These are phyloP conservation scores for Serendipita sp. DNA, from an alignment of 768 basidiomycete species.

Conservation along the genomic window DNA sequence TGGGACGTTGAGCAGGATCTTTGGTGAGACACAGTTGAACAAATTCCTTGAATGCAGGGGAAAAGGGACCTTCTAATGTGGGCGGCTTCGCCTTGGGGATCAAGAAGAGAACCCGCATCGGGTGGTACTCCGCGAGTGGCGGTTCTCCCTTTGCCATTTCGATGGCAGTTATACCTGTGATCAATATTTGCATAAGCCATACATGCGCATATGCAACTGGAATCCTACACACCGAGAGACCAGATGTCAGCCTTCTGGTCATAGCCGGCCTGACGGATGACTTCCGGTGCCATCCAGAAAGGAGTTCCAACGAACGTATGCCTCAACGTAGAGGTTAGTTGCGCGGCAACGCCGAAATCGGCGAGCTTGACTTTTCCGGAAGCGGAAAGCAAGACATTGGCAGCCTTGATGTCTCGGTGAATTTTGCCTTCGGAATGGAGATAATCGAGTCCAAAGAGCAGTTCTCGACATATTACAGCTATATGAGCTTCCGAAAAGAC, in stretches of 20 bases:
- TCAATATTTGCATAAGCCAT: neutral
- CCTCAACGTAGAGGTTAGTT: slow-evolving; percentile 73
- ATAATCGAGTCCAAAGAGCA: slow-evolving; percentile 84
- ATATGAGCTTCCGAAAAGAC: slow-evolving; percentile 86
- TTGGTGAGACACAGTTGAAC: slow-evolving; percentile 81
- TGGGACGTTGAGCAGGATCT: slow-evolving; percentile 76
- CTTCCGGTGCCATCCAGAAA: slow-evolving; percentile 98
- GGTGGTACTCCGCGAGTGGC: slow-evolving; percentile 91
- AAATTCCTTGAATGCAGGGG: slow-evolving; percentile 79
- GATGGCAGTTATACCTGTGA: slow-evolving; percentile 63
- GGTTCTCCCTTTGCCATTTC: slow-evolving; percentile 98
- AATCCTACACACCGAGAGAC: slow-evolving; percentile 52
- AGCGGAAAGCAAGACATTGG: slow-evolving; percentile 82
- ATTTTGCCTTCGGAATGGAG: slow-evolving; percentile 93
- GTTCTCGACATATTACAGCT: slow-evolving; percentile 84
- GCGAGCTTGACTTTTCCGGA: slow-evolving; percentile 92
- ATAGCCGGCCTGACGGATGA: slow-evolving; percentile 93
- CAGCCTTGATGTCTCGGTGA: slow-evolving; percentile 97
- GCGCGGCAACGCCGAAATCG: slow-evolving; percentile 96
- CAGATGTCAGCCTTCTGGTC: slow-evolving; percentile 94
- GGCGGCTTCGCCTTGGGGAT: slow-evolving; percentile 96
- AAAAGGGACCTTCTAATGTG: slow-evolving; percentile 72
- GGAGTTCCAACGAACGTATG: slow-evolving; percentile 97
- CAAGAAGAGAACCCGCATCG: slow-evolving; percentile 94
- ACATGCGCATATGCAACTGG: no score